Conservation (phyloP, 441 rosid species). For the Populus hybrid region DNA sequence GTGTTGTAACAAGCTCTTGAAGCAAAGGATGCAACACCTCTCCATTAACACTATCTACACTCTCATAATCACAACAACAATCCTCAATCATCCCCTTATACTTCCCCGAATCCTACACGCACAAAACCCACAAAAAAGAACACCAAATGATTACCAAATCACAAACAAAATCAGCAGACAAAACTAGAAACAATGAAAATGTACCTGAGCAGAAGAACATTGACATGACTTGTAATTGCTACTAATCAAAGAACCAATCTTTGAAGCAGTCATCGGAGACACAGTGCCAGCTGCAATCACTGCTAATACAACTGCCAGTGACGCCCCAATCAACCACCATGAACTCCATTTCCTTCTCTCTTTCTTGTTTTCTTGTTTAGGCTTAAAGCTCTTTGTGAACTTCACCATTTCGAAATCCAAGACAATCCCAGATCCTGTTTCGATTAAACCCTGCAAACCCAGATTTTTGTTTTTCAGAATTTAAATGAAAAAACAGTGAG, state of each 20-base stretch:
- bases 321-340: neutral
- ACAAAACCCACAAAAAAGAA: neutral
- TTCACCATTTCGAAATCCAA: neutral
- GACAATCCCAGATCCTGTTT: neutral
- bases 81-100: constrained; percentile 79
- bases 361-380: neutral
- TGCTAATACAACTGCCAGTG: neutral
- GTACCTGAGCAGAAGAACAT: neutral
- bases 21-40: constrained; percentile 73
- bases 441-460: neutral
- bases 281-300: neutral
- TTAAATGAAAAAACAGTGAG: neutral
- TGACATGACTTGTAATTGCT: neutral
- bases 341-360: neutral
- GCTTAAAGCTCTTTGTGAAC: neutral
- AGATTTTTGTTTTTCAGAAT: neutral
- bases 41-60: constrained; percentile 62
- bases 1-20: constrained; percentile 71
- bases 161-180: neutral
- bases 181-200: neutral
- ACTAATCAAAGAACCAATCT: neutral
- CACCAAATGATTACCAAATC: neutral
- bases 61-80: constrained; percentile 90
- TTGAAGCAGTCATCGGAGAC: neutral
- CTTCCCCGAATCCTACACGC: constrained; percentile 25